These are phyloP conservation scores for Hysterium pulicare DNA, from an alignment of 2,329 filamentous ascomycete genomes.

Conservation along the genomic window DNA sequence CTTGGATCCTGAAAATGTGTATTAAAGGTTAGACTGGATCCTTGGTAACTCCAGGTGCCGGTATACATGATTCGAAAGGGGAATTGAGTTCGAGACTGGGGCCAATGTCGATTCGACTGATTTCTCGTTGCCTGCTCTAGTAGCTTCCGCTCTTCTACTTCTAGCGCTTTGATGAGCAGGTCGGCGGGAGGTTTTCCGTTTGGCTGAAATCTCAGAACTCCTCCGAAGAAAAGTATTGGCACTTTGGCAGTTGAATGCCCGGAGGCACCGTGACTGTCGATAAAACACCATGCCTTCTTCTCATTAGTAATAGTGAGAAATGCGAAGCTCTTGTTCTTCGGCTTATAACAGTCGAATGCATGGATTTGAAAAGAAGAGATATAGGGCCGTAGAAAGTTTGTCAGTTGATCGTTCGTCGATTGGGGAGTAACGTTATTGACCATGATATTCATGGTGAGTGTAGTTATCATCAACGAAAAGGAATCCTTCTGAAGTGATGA, in stretches of 20 bases:
- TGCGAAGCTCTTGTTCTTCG: slow-evolving; percentile 37
- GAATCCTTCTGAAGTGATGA: too few species aligned
- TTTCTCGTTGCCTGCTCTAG: background rate
- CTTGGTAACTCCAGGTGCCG: slow-evolving; percentile 39
- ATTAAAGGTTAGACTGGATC: slow-evolving; percentile 30
- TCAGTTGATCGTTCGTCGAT: slow-evolving; percentile 40
- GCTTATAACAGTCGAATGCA: slow-evolving; percentile 42
- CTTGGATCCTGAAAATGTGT: slow-evolving; percentile 38
- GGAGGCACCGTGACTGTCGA: slow-evolving; percentile 27
- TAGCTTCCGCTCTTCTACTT: background rate
- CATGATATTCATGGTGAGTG: slow-evolving; percentile 46
- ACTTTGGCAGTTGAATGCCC: background rate
- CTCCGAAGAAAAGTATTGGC: background rate
- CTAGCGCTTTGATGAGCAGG: background rate
- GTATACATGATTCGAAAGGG: slow-evolving; percentile 13
- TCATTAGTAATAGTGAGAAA: slow-evolving; percentile 43
- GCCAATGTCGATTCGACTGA: slow-evolving; percentile 13
- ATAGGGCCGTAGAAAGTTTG: slow-evolving; percentile 31
- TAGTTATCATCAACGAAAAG: too few species aligned
- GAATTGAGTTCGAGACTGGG: slow-evolving; percentile 25
- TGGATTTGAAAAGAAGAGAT: slow-evolving; percentile 36
- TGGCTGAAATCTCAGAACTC: background rate
- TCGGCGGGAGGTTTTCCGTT: background rate
- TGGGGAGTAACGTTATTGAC: slow-evolving; percentile 40
- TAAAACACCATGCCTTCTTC: slow-evolving; percentile 38